Evolutionary conservation across 2,329 filamentous ascomycete species (phyloP).

Genomic region (Ophiocordyceps camponoti-leonardi): DNA sequence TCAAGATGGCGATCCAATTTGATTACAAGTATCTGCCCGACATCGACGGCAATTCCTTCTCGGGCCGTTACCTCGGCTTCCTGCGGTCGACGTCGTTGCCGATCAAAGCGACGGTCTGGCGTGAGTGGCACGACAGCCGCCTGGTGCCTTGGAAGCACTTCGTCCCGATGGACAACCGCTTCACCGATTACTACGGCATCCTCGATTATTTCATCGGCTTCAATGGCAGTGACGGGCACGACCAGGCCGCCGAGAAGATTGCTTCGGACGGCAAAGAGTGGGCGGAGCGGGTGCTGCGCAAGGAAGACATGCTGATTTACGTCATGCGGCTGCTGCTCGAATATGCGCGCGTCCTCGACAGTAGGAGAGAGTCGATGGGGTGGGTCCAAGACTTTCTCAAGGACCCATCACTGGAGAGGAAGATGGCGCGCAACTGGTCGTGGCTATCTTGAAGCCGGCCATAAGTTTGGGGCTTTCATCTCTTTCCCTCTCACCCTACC

Average conservation of each 20-base stretch:
- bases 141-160: slow-evolving; percentile 57
- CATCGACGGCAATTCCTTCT: slow-evolving; percentile 52
- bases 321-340: slow-evolving; percentile 43
- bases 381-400: slow-evolving; percentile 24
- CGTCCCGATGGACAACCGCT: slow-evolving; percentile 52
- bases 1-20: slow-evolving; percentile 31
- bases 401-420: not conserved
- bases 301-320: slow-evolving; percentile 51
- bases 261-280: slow-evolving; percentile 42
- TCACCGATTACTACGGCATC: slow-evolving; percentile 46
- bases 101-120: slow-evolving; percentile 55
- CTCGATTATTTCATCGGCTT: slow-evolving; percentile 43
- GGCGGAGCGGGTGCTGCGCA: slow-evolving; percentile 42
- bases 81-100: slow-evolving; percentile 46
- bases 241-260: slow-evolving; percentile 40
- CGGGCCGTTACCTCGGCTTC: slow-evolving; percentile 45
- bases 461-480: not conserved
- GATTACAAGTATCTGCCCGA: slow-evolving; percentile 50
- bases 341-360: slow-evolving; percentile 33
- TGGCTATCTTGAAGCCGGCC: not conserved
- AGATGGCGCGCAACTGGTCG: not conserved
- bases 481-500: not conserved
- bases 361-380: slow-evolving; percentile 23
- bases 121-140: slow-evolving; percentile 59
- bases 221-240: slow-evolving; percentile 23